phyloP scores from a whole-genome alignment of 1,284 basidiomycete genomes.

The Cryptococcus deneoformans region DNA sequence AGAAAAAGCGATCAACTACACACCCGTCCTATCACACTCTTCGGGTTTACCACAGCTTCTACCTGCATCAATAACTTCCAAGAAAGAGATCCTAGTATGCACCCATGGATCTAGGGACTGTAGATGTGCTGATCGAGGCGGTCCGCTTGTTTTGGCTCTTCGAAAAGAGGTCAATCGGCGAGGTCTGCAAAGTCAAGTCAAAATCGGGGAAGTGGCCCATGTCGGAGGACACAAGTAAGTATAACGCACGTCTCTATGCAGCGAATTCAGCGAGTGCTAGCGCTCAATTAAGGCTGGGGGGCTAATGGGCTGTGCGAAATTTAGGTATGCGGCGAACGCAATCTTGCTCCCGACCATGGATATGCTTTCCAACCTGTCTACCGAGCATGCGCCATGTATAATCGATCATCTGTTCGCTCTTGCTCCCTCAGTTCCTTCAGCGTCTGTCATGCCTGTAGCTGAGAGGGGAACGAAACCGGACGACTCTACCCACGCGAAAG shows the following conservation, averaged over 20 bases:
- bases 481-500: background rate
- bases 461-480: too few relatives aligned
- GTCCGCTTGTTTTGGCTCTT: slow-evolving; percentile 41
- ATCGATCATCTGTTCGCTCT: slow-evolving; percentile 53
- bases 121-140: slow-evolving; percentile 67
- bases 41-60: background rate
- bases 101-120: slow-evolving; percentile 70
- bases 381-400: slow-evolving; percentile 58
- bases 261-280: too few relatives aligned
- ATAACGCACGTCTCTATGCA: slow-evolving; percentile 14
- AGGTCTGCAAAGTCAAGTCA: slow-evolving; percentile 26
- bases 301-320: background rate
- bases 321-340: slow-evolving; percentile 73
- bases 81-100: slow-evolving; percentile 62
- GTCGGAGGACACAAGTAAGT: slow-evolving; percentile 79
- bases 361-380: slow-evolving; percentile 65
- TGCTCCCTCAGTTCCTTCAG: slow-evolving; percentile 26
- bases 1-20: slow-evolving; percentile 13
- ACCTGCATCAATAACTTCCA: background rate
- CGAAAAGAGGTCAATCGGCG: slow-evolving; percentile 45
- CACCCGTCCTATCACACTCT: slow-evolving; percentile 1
- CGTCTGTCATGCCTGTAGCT: background rate
- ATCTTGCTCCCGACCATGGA: slow-evolving; percentile 72
- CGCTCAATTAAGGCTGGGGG: background rate
- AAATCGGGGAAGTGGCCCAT: slow-evolving; percentile 67